Conservation (phyloP, 139 green algal genomes). For the Chlamydomonas incerta region DNA sequence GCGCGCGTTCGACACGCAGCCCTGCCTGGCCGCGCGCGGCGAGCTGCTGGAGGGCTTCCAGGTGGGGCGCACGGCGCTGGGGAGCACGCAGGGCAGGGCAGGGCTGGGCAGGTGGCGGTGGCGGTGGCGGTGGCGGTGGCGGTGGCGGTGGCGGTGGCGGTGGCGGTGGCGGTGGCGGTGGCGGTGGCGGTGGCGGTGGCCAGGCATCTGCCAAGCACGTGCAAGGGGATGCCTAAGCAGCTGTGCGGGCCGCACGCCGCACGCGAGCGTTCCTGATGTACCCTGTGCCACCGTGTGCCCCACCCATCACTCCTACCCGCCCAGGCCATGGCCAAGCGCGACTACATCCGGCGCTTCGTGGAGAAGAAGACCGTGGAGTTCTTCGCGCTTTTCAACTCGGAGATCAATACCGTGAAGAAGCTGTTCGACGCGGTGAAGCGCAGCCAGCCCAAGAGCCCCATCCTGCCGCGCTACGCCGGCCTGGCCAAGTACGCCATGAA, state of each 20-base stretch:
- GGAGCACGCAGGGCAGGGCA: too few species aligned
- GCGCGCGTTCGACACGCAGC: conserved; percentile 69
- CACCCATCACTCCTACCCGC: not conserved
- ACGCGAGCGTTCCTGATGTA: too few species aligned
- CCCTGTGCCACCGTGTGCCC: too few species aligned
- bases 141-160: too few species aligned
- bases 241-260: too few species aligned
- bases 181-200: too few species aligned
- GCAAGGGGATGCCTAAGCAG: too few species aligned
- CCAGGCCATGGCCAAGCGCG: conserved; percentile 76
- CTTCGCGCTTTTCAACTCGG: conserved; percentile 74
- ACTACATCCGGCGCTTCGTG: conserved; percentile 70
- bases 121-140: too few species aligned
- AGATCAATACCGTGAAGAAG: conserved; percentile 88
- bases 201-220: too few species aligned
- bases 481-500: conserved; percentile 70
- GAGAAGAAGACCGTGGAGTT: conserved; percentile 84
- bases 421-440: conserved; percentile 79
- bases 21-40: conserved; percentile 48
- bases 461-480: conserved; percentile 80
- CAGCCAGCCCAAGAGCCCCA: conserved; percentile 66
- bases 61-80: too few species aligned
- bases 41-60: conserved; percentile 77
- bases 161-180: too few species aligned
- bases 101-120: too few species aligned